Conservation (phyloP, 805 yeast genomes). For the Metschnikowia orientalis region DNA sequence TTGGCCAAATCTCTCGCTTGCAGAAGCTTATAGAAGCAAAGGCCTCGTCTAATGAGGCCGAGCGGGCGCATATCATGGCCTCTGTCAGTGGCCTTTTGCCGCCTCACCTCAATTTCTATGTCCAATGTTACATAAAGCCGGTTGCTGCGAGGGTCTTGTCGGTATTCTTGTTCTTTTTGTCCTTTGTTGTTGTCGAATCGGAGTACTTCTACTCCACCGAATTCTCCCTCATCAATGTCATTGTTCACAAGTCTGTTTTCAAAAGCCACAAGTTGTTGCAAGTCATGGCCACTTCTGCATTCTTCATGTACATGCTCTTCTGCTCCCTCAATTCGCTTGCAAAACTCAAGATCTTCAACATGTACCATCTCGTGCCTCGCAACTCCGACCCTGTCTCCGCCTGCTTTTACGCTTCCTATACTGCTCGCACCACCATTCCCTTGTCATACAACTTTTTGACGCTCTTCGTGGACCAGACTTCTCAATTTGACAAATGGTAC, state of each 20-base stretch:
- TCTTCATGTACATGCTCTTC: slow-evolving; percentile 63
- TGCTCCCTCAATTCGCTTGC: slow-evolving; percentile 64
- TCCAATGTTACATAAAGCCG: slow-evolving; percentile 45
- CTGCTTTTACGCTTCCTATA: slow-evolving; percentile 73
- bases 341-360: slow-evolving; percentile 63
- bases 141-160: slow-evolving; percentile 41
- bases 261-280: slow-evolving; percentile 21
- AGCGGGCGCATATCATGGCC: slow-evolving; percentile 12
- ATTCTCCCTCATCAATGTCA: slow-evolving; percentile 54
- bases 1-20: slow-evolving; percentile 35
- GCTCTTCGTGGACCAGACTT: slow-evolving; percentile 48
- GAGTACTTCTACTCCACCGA: slow-evolving; percentile 70
- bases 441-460: slow-evolving; percentile 74
- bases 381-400: slow-evolving; percentile 72
- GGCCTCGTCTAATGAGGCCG: slow-evolving; percentile 15
- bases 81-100: slow-evolving; percentile 5
- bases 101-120: slow-evolving; percentile 16
- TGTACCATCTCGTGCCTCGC: slow-evolving; percentile 68
- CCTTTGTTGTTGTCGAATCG: slow-evolving; percentile 61
- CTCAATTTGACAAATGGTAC: slow-evolving; percentile 65
- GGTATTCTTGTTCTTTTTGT: slow-evolving; percentile 36
- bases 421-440: slow-evolving; percentile 79
- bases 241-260: slow-evolving; percentile 34
- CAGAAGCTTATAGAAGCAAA: slow-evolving; percentile 16
- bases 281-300: slow-evolving; percentile 37